phyloP scores from a whole-genome alignment of 345 rosid genomes.

The Citrus trifoliata region DNA sequence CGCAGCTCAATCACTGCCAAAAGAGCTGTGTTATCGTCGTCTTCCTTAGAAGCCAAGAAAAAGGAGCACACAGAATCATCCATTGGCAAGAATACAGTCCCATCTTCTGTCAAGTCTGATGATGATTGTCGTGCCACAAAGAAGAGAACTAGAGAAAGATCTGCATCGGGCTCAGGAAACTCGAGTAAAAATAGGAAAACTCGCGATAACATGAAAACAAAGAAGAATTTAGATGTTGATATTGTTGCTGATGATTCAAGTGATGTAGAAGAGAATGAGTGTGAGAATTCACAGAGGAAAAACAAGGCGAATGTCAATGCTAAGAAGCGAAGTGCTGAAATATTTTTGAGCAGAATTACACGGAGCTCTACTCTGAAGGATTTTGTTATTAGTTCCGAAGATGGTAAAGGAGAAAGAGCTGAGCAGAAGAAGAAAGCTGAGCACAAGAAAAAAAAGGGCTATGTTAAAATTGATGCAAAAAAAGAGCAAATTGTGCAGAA shows the following conservation, averaged over 20 bases:
- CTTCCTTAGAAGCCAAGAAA: constrained; percentile 27
- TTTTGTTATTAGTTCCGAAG: constrained; percentile 20
- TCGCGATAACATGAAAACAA: neutral
- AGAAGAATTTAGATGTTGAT: constrained; percentile 12
- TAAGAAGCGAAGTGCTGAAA: constrained; percentile 46
- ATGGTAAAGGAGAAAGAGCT: constrained; percentile 26
- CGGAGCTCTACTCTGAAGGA: constrained; percentile 27
- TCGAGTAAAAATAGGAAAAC: constrained; percentile 22
- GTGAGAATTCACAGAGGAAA: constrained; percentile 29
- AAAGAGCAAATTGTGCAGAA: constrained; percentile 23
- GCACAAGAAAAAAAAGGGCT: constrained; percentile 26
- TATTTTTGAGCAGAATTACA: constrained; percentile 50
- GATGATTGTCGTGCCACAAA: constrained; percentile 17
- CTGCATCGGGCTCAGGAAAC: constrained; percentile 12
- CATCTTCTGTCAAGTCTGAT: constrained; percentile 26
- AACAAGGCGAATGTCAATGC: constrained; percentile 16
- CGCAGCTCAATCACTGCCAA: constrained; percentile 41
- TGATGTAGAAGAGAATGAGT: constrained; percentile 22
- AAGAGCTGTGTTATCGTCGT: constrained; percentile 18
- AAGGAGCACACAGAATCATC: constrained; percentile 13
- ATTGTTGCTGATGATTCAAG: constrained; percentile 21
- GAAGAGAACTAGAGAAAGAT: constrained; percentile 29
- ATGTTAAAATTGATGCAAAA: constrained; percentile 16
- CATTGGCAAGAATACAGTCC: constrained; percentile 28
- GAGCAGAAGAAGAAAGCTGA: constrained; percentile 33